phyloP scores from a whole-genome alignment of 1,139 yeast species.

The Suhomyces anneliseae region DNA sequence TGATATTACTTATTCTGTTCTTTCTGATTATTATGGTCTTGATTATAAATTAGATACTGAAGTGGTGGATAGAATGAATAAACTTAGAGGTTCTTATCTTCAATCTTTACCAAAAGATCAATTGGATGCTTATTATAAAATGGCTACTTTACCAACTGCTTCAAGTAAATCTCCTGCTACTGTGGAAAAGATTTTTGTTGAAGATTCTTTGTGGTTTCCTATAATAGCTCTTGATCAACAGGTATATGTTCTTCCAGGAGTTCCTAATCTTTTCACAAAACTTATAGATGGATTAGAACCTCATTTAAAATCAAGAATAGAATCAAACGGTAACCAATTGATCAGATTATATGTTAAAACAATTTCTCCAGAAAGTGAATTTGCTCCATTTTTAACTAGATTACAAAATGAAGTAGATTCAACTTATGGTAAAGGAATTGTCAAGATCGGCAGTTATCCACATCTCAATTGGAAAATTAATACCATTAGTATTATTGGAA shows the following conservation, averaged over 20 bases:
- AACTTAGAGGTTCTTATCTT: conserved; percentile 43
- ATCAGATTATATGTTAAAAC: conserved; percentile 66
- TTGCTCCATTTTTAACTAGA: conserved; percentile 61
- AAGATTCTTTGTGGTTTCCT: conserved; percentile 77
- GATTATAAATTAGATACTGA: conserved; percentile 53
- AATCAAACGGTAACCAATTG: conserved; percentile 23
- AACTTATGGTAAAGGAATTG: conserved; percentile 31
- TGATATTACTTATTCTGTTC: conserved; percentile 75
- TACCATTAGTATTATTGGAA: conserved; percentile 73
- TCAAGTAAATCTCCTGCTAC: conserved; percentile 15
- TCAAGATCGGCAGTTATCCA: conserved; percentile 84
- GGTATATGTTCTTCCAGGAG: conserved; percentile 77
- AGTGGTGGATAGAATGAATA: conserved; percentile 61
- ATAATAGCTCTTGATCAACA: conserved; percentile 62
- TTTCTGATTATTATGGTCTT: conserved; percentile 62
- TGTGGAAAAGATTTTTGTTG: conserved; percentile 54
- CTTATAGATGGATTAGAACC: conserved; percentile 41
- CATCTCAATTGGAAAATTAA: conserved; percentile 63
- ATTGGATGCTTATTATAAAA: conserved; percentile 60
- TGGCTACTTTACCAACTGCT: conserved; percentile 74
- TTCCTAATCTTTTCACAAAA: conserved; percentile 67
- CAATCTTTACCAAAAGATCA: conserved; percentile 44
- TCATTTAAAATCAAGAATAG: conserved; percentile 26
- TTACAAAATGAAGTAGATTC: conserved; percentile 50
- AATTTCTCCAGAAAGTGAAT: conserved; percentile 55